phyloP scores from a whole-genome alignment of 306 rosid species.

The Cicer chorassanicum region DNA sequence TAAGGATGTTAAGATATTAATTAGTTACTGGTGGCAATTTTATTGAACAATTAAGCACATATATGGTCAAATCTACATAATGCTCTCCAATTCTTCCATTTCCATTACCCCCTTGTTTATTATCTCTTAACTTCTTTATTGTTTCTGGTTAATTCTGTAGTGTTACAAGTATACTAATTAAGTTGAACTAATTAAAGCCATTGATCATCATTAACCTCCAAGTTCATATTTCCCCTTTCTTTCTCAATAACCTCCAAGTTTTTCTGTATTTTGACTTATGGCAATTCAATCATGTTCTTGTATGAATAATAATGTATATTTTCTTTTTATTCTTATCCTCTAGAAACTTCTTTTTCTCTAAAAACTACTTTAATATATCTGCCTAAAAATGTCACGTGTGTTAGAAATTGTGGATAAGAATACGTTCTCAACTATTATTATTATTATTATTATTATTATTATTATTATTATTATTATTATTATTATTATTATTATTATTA shows the following conservation, averaged over 20 bases:
- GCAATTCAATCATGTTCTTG: not conserved
- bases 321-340: slow-evolving; percentile 24
- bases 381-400: slow-evolving; percentile 28
- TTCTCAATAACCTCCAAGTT: not conserved
- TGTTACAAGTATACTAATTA: not conserved
- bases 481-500: not conserved
- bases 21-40: not conserved
- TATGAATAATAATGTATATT: not conserved
- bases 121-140: not conserved
- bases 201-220: not conserved
- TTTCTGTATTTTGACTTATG: not conserved
- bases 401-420: slow-evolving; percentile 28
- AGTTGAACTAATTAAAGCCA: not conserved
- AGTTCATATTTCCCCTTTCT: not conserved
- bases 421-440: not conserved
- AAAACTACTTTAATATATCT: slow-evolving; percentile 27
- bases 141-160: not conserved
- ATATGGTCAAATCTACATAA: not conserved
- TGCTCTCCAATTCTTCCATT: slow-evolving; percentile 8
- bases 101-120: not conserved
- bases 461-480: not conserved
- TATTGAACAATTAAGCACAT: slow-evolving; percentile 2
- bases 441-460: not conserved
- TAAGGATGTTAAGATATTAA: not conserved
- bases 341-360: slow-evolving; percentile 8